Evolutionary conservation across 2,329 filamentous ascomycete genomes (phyloP).

Genomic region (Ophiostoma sp.): DNA sequence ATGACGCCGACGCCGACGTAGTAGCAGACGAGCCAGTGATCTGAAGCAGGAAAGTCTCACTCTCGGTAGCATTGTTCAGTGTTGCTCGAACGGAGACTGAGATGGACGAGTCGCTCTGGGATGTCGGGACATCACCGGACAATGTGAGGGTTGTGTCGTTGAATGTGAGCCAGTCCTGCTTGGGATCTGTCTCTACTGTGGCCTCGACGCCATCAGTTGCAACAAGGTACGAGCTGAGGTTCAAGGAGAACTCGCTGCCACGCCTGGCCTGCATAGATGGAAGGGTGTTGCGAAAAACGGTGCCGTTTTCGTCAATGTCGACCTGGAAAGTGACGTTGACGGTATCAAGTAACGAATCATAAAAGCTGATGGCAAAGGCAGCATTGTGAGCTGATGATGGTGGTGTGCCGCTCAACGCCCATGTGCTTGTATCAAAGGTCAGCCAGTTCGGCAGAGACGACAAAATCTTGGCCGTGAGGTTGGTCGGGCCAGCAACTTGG

Average conservation of each 20-base stretch:
- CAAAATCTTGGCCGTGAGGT: conserved; percentile 42
- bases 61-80: conserved; percentile 36
- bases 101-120: not conserved
- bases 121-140: conserved; percentile 33
- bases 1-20: conserved; percentile 20
- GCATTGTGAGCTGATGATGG: conserved; percentile 52
- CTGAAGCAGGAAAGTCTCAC: conserved; percentile 36
- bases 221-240: conserved; percentile 40
- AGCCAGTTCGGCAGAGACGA: conserved; percentile 62
- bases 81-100: conserved; percentile 32
- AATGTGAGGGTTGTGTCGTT: conserved; percentile 33
- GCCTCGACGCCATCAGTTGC: conserved; percentile 38
- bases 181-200: conserved; percentile 35
- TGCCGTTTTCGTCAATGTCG: conserved; percentile 30
- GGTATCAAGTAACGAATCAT: conserved; percentile 54
- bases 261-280: conserved; percentile 38
- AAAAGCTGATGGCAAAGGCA: conserved; percentile 57
- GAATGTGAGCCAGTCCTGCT: conserved; percentile 41
- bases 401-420: conserved; percentile 60
- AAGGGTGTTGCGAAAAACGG: conserved; percentile 39
- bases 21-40: conserved; percentile 30
- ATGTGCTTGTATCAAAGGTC: conserved; percentile 54
- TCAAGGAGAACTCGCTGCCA: conserved; percentile 40
- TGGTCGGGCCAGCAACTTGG: conserved; percentile 38
- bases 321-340: conserved; percentile 50